Base-by-base conservation (phyloP, 1,139 yeast species). In the Hemisphaericaspora lyxosophila region DNA sequence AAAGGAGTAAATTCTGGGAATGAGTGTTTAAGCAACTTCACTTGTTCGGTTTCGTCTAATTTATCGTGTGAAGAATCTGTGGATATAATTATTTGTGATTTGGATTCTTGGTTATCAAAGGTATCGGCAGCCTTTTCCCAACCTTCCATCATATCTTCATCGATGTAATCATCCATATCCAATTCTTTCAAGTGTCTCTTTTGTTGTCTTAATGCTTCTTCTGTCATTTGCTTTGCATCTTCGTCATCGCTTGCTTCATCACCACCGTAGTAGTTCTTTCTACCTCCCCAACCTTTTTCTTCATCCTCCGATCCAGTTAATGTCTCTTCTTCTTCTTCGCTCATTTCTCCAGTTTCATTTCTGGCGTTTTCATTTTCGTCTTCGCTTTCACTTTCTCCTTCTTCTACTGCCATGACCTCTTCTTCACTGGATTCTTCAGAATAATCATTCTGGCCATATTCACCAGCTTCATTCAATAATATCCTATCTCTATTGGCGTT, bases 1-100 rank as follows among this genome's bases (percentile, higher is more conserved):
- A 92, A 67, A 1, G 96, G 96, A 22, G 79, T 59, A 46, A 87
- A 85, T 60, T 92, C 98, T 0, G 98, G 98, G 53, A 85, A 81
- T 40, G 77, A 67, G n/a, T 75, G 70, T 23, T 69, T 64, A 44
- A 86, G 62, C 33, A 80, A 60, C 34, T 71, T 66, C 43, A 64
- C 53, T 53, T 74, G 75, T 33, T 77, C 76, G 7, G 57, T 53
- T 13, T 62, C 61, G 39, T 67, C 73, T 39, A 81, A 54, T 23
- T 53, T 55, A 5, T 54, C 62, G 26, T 64, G 70, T 29, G 62
- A 59, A n/a, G 60, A 53, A 15, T 58, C 61, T 29, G 50, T 60
- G 43, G 60, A 52, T 49, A 47, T 64, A 50, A 40, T 51, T 14
- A 60, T 50, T 35, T 45, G 54, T 3, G 48, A 43, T 35, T 37